Percentiles rank a stretch among this genome's conserved stretches.
phyloP scores from a whole-genome alignment of 176 grass and related monocot genomes.

The Zea luxurians region DNA sequence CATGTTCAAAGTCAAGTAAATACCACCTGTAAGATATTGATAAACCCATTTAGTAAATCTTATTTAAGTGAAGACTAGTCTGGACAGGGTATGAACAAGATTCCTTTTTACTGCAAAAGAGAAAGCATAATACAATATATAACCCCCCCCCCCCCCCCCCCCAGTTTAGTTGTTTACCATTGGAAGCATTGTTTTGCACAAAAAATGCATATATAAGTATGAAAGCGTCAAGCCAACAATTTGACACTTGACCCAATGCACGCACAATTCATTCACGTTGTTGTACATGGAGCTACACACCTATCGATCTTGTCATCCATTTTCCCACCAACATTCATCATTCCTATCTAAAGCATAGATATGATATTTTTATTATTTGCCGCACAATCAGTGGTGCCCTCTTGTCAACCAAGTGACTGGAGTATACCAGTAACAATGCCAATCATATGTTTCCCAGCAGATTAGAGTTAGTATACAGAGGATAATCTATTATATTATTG shows the following conservation, averaged over 20 bases:
- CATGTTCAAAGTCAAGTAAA: slow-evolving; percentile 69
- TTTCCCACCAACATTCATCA: background rate
- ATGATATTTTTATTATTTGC: background rate
- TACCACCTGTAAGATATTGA: slow-evolving; percentile 61
- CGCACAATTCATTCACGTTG: background rate
- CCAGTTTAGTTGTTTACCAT: background rate
- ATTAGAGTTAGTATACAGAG: background rate
- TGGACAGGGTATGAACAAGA: slow-evolving; percentile 10
- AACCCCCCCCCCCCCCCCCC: background rate
- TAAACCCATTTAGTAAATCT: slow-evolving; percentile 23
- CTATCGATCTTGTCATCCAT: background rate
- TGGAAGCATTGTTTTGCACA: background rate
- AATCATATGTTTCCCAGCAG: background rate
- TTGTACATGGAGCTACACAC: background rate
- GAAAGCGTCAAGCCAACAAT: background rate
- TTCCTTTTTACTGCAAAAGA: background rate
- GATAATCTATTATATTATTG: background rate
- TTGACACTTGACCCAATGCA: background rate
- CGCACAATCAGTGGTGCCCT: slow-evolving; percentile 1
- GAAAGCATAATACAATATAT: slow-evolving; percentile 5
- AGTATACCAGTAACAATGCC: background rate
- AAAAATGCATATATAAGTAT: background rate
- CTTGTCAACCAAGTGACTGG: background rate
- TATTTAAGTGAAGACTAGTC: background rate
- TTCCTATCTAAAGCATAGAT: background rate